Evolutionary conservation across 306 rosid genomes (phyloP), one percentile per base, ranked within the genome.

Genomic region (Trifolium repens): DNA sequence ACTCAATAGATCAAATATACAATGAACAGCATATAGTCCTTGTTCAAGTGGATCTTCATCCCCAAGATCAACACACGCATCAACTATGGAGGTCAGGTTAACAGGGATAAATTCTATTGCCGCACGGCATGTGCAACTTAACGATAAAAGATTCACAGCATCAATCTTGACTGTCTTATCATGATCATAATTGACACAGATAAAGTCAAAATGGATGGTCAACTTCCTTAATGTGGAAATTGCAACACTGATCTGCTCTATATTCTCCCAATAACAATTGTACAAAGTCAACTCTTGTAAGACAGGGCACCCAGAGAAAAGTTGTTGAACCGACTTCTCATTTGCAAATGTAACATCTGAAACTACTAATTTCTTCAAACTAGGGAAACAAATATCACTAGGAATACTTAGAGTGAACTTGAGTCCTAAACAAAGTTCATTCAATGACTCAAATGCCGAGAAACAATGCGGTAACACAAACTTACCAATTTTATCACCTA

Each of bases 121-220:
- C 12, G 27, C 54, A 58, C 13, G 13, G 54, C 17, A 12, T 16
- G 9, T 44, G 75, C 70, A 77, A 3, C 43, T 19, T 14, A 69
- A 46, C 16, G 62, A 44, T 59, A 13, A 9, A 61, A 77, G 76
- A 34, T 77, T 69, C 70, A 34, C 54, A 14, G 54, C 70, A 47
- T 77, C 81, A 77, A 44, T 69, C 32, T 22, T 47, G 62, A 77
- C 19, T 47, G 15, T 34, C 47, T 10, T 19, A 22, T 27, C 60
- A 62, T 34, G 6, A 68, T 27, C 16, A 55, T 12, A 12, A 5
- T 13, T 42, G 8, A 10, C 16, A 68, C 2, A 27, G 7, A 2
- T 26, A 12, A 2, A 2, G 43, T 34, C 53, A 16, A 22, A 15
- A 17, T 19, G 5, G 42, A 78, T 49, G 13, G 0, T 49, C 32